Percentiles rank a stretch among this genome's conserved stretches.
phyloP scores from a whole-genome alignment of 139 green algal species.

The Chlorella sp. region DNA sequence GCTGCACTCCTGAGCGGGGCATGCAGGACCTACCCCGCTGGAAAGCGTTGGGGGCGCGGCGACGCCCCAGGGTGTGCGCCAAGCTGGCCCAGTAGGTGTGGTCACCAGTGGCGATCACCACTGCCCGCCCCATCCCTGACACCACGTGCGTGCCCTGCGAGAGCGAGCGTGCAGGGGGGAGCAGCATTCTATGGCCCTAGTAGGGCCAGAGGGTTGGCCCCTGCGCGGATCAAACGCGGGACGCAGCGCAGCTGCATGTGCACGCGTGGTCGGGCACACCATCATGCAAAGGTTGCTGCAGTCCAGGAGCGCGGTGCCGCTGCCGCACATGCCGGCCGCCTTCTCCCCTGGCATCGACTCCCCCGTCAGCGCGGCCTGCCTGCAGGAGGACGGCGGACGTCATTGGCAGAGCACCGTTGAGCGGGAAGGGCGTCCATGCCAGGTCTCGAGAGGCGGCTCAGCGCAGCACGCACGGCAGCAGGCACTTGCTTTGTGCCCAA shows the following conservation, averaged over 20 bases:
- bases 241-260: too few relatives aligned
- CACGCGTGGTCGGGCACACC: not conserved
- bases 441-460: not conserved
- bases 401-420: not conserved
- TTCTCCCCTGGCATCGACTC: conserved; percentile 26
- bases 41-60: conserved; percentile 16
- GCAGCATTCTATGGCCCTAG: too few relatives aligned
- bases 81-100: conserved; percentile 8
- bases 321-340: too few relatives aligned
- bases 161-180: not conserved
- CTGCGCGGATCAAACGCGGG: too few relatives aligned
- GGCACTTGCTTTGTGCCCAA: not conserved
- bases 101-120: conserved; percentile 18
- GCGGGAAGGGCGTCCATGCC: not conserved
- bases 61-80: not conserved
- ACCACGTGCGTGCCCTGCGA: conserved; percentile 23
- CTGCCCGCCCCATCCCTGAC: conserved; percentile 20
- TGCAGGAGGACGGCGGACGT: not conserved
- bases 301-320: conserved; percentile 3
- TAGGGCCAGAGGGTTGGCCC: too few relatives aligned
- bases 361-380: conserved; percentile 17
- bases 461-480: not conserved
- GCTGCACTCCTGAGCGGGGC: too few relatives aligned
- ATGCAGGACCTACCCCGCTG: too few relatives aligned
- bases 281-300: conserved; percentile 13